These are phyloP conservation scores for Diplodia seriata DNA, from an alignment of 2,329 filamentous ascomycete genomes.

Conservation along the genomic window DNA sequence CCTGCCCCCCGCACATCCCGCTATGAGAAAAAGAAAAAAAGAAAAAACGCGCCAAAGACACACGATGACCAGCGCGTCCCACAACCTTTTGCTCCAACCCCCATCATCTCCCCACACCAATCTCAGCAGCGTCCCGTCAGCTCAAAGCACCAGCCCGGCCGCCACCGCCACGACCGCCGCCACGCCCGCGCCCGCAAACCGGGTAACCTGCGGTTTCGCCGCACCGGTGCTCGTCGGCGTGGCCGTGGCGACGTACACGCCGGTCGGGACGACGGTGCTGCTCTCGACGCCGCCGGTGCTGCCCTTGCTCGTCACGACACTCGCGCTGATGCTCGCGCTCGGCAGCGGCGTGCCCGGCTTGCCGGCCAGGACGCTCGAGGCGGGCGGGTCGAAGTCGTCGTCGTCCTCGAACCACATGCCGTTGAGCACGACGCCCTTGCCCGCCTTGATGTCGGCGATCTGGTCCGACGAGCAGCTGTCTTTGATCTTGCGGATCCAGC, in stretches of 20 bases:
- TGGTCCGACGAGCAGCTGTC: constrained; percentile 62
- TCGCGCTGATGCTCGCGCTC: constrained; percentile 14
- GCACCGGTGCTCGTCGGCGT: constrained; percentile 30
- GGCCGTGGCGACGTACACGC: constrained; percentile 34
- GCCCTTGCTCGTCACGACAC: constrained; percentile 4
- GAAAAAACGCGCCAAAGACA: neutral
- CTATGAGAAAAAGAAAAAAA: neutral
- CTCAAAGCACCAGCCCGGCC: constrained; percentile 12
- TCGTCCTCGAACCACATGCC: constrained; percentile 38
- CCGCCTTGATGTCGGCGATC: constrained; percentile 55
- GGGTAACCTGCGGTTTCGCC: constrained; percentile 6
- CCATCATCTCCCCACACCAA: no score
- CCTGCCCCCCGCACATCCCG: neutral
- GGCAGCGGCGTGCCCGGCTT: constrained; percentile 22
- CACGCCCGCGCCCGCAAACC: constrained; percentile 17
- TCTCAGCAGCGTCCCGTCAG: no score
- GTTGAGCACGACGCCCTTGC: constrained; percentile 49
- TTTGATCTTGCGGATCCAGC: constrained; percentile 63
- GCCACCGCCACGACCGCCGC: constrained; percentile 22
- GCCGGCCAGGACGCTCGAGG: constrained; percentile 34
- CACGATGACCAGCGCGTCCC: neutral
- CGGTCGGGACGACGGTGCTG: constrained; percentile 32
- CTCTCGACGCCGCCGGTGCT: constrained; percentile 18
- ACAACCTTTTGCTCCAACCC: neutral
- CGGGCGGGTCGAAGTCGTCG: constrained; percentile 31